These are phyloP conservation scores for Melocanna baccifera DNA, from an alignment of 176 grass and related monocot species.

Conservation along the genomic window DNA sequence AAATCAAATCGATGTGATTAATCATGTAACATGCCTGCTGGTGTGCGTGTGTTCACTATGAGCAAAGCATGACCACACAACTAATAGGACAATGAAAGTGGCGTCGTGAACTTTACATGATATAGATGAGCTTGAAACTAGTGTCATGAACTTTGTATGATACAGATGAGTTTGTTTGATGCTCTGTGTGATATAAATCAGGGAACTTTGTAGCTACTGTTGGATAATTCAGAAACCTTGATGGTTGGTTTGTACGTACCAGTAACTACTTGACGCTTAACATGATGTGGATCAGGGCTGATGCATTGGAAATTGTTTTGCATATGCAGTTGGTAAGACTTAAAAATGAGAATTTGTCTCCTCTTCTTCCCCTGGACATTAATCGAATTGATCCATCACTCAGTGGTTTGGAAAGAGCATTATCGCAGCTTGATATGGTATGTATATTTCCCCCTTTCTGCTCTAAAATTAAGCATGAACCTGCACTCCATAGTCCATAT, in stretches of 20 bases:
- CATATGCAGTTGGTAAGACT: slow-evolving; percentile 77
- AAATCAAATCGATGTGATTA: background rate
- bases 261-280: background rate
- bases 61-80: background rate
- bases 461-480: slow-evolving; percentile 8
- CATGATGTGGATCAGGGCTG: slow-evolving; percentile 2
- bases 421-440: slow-evolving; percentile 93
- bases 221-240: background rate
- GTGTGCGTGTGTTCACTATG: background rate
- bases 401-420: slow-evolving; percentile 67
- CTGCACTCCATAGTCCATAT: background rate
- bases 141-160: background rate
- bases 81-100: background rate
- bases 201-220: background rate
- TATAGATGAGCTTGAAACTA: background rate
- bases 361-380: slow-evolving; percentile 63
- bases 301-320: slow-evolving; percentile 28
- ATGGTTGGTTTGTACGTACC: background rate
- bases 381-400: slow-evolving; percentile 65
- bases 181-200: background rate
- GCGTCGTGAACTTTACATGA: background rate
- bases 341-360: slow-evolving; percentile 71
- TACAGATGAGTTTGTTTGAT: background rate
- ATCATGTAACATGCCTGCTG: background rate
- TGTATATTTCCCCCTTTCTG: slow-evolving; percentile 3